Base-by-base conservation (phyloP, 768 basidiomycete species). In the Leccinum pellstonianum region DNA sequence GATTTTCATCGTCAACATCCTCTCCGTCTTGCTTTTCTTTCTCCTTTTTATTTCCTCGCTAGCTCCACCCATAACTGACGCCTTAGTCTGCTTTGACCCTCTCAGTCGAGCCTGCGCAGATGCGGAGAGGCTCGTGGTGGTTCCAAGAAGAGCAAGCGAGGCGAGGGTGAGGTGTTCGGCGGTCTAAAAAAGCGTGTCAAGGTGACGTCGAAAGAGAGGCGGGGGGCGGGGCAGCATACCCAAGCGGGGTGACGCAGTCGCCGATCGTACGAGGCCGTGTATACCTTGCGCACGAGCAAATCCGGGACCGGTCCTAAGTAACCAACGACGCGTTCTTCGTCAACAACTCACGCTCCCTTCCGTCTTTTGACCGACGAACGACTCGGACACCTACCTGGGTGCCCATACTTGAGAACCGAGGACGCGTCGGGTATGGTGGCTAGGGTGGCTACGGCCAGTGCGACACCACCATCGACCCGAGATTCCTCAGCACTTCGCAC, bases 81-180 rank as follows among this genome's bases (percentile, higher is more conserved):
- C 23, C 23, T 25, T 25, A 25, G 23, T 25, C 23, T 25, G 23
- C 23, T 25, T 25, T 25, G 23, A 25, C 23, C 23, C 23, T 25
- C 23, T 25, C 23, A 25, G 23, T 25, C 23, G 23, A 25, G 23
- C 23, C 23, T 25, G 23, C 23, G 23, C 23, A 25, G 23, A 25
- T 25, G 23, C 23, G 23, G 23, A 25, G 23, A 25, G 23, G 23
- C 4, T 25, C 23, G 23, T 25, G 23, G 23, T 25, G 23, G 23
- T 25, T 25, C 23, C 23, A 25, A 25, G 23, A 25, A 25, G 23
- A 25, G 21, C 21, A 21, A 97, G 77, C 0, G 88, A 88, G 1
- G 88, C 83, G 7, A 85, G 81, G 0, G 94, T 97, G 37, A 99
- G 79, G 70, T 98, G 95, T 72, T 99, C 95, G 5, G 95, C 97